Evolutionary conservation across 1,139 yeast species (phyloP), one percentile per base, ranked within the genome.

Genomic region (Candida sp.): DNA sequence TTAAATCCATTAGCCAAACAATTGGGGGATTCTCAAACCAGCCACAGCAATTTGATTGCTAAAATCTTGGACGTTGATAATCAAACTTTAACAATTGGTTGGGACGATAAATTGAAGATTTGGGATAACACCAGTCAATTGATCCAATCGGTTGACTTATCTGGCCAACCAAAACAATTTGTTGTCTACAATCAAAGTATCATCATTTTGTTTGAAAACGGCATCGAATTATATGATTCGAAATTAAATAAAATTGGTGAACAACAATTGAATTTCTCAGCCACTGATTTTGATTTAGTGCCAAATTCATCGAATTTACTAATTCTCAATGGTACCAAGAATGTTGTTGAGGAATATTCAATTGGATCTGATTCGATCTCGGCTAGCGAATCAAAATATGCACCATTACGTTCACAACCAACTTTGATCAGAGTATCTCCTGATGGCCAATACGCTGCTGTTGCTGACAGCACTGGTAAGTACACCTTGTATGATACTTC

Each of bases 391-490:
- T 44, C 47, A 25, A 52, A 55, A 12, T 66, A 73, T 22, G 74
- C 84, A 1, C 66, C 77, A n/a, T 68, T 80, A 47, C 74, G 89
- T 44, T 77, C 89, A 0, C 70, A 80, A 2, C 85, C 91, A 4
- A 75, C 85, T 3, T 70, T 72, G 45, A 68, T 88, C 40, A 71
- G 84, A 33, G 78, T 86, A 15, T 88, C 97, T 0, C 95, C 93
- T 5, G 73, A 83, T 52, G 86, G 82, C 9, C 66, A 73, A 47
- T 77, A 70, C 49, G 71, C 85, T 22, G 98, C 98, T 0, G 88
- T 85, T 22, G 97, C 97, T 41, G 98, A 91, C 57, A 73, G 78
- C 4, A 71, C 86, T 39, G 99, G 99, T 34, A 93, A 93, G 61
- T 87, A 89, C 52, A 68, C 84, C 11, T 71, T 89, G 27, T 89